These are phyloP conservation scores for Linaria vulgaris DNA, from an alignment of 257 asterid genomes.

Conservation along the genomic window DNA sequence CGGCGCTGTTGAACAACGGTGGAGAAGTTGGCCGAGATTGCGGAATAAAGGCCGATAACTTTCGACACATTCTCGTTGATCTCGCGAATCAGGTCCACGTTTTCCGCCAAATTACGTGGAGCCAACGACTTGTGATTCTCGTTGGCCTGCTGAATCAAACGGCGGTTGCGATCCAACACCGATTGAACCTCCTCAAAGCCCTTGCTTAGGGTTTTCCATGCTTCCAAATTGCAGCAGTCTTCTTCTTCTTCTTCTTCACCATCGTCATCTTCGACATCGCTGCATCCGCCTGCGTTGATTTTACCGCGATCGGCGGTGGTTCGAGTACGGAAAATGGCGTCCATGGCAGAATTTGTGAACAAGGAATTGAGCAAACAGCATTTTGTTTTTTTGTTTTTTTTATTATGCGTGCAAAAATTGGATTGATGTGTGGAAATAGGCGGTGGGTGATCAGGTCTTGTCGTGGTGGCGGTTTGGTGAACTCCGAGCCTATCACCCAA, in stretches of 20 bases:
- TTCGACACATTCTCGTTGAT: conserved; percentile 59
- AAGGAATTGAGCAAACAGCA: no score
- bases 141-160: conserved; percentile 62
- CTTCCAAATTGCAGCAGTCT: conserved; percentile 38
- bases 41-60: conserved; percentile 49
- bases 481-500: no score
- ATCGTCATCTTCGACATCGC: conserved; percentile 26
- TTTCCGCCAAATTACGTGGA: conserved; percentile 53
- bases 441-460: no score
- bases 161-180: conserved; percentile 59
- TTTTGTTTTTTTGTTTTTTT: no score
- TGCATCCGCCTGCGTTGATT: conserved; percentile 1
- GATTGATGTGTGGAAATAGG: no score
- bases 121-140: conserved; percentile 61
- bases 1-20: conserved; percentile 30
- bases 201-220: conserved; percentile 56
- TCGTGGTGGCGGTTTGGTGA: no score
- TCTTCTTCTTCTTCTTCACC: conserved; percentile 28
- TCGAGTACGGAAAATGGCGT: conserved; percentile 30
- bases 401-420: no score
- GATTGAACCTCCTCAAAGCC: conserved; percentile 56
- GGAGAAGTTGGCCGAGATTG: conserved; percentile 54
- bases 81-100: conserved; percentile 57
- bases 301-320: conserved; percentile 23
- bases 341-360: conserved; percentile 37